Evolutionary conservation across 1,139 yeast genomes (phyloP).

Genomic region (Pichia sp.): DNA sequence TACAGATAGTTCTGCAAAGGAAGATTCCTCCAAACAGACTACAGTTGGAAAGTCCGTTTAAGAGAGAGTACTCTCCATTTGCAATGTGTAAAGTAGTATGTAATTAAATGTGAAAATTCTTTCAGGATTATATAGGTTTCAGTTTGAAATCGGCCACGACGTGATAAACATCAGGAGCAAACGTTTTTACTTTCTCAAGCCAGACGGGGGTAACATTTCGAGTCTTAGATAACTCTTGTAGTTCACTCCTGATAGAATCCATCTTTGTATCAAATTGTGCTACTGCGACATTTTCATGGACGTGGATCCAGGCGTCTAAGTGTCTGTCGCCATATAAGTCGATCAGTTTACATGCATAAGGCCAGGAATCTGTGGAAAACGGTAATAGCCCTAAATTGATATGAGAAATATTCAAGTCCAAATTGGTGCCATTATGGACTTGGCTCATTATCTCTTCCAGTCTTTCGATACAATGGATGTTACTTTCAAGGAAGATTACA

Average conservation of each 20-base stretch:
- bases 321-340: conserved; percentile 9
- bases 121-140: neutral
- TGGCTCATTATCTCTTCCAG: conserved; percentile 26
- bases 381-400: conserved; percentile 78
- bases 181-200: conserved; percentile 67
- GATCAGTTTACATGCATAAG: conserved; percentile 36
- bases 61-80: neutral
- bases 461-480: conserved; percentile 46
- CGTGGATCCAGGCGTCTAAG: conserved; percentile 41
- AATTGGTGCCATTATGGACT: neutral
- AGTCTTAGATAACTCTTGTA: conserved; percentile 8
- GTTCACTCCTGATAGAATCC: conserved; percentile 14
- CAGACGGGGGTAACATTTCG: conserved; percentile 24
- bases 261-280: conserved; percentile 39
- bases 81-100: neutral
- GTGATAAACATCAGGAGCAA: conserved; percentile 87
- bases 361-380: conserved; percentile 60
- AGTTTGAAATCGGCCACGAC: conserved; percentile 51
- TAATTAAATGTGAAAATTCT: neutral
- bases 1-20: neutral
- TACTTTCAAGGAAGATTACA: conserved; percentile 58
- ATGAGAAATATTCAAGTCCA: conserved; percentile 44
- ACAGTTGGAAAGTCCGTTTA: neutral
- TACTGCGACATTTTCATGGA: conserved; percentile 69
- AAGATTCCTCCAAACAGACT: neutral